A percentile compares a stretch with the other conserved stretches of the same genome.
These are phyloP conservation scores for Tubosaeta brunneosetosa DNA, from an alignment of 768 basidiomycete genomes.

Conservation along the genomic window DNA sequence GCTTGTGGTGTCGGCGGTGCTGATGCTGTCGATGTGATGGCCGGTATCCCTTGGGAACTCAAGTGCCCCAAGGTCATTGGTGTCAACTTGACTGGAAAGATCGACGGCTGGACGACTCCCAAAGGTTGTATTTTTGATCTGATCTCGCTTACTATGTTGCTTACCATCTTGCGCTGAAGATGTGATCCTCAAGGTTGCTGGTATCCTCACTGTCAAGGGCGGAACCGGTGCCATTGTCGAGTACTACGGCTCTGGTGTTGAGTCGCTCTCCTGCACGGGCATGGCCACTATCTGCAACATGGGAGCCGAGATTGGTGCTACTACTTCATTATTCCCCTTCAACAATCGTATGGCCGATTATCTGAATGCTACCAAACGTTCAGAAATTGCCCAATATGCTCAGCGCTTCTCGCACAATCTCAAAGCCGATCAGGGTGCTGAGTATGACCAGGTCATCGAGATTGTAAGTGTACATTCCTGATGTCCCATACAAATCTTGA, in stretches of 20 bases:
- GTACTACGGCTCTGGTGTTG: constrained; percentile 92
- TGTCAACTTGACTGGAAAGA: constrained; percentile 93
- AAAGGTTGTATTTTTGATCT: constrained; percentile 56
- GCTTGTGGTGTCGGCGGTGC: constrained; percentile 99
- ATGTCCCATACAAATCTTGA: neutral
- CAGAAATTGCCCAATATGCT: constrained; percentile 84
- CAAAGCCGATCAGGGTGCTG: constrained; percentile 77
- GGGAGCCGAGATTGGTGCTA: constrained; percentile 99
- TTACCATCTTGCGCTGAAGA: constrained; percentile 43
- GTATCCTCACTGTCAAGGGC: constrained; percentile 98
- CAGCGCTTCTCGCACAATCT: constrained; percentile 87
- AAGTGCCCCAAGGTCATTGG: constrained; percentile 99
- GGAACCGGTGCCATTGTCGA: constrained; percentile 99
- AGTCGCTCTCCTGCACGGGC: constrained; percentile 95
- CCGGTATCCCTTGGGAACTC: constrained; percentile 95
- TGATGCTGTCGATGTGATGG: constrained; percentile 99
- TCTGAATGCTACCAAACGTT: constrained; percentile 91
- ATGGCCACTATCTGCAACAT: constrained; percentile 99
- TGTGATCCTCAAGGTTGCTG: constrained; percentile 98
- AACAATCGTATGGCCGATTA: constrained; percentile 93
- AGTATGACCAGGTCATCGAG: constrained; percentile 92
- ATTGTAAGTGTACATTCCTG: constrained; percentile 52
- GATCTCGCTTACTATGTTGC: neutral
- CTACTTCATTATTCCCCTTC: constrained; percentile 98
- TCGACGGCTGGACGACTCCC: constrained; percentile 94